A percentile compares a stretch with the other conserved stretches of the same genome.
phyloP scores from a whole-genome alignment of 176 grass and related monocot genomes.

The Guadua angustifolia region DNA sequence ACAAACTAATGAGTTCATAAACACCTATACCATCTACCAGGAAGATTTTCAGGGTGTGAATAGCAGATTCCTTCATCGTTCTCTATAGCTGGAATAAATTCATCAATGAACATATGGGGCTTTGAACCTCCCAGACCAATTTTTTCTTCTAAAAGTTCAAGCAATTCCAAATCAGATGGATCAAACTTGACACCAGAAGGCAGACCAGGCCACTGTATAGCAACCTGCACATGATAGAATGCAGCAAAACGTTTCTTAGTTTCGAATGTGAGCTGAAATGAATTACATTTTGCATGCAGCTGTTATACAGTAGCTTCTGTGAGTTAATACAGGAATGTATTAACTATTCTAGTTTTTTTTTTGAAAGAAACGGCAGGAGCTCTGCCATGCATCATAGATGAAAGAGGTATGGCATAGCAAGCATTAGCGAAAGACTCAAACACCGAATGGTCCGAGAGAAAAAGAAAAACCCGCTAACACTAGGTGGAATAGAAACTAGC shows the following conservation, averaged over 20 bases:
- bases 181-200: slow-evolving; percentile 94
- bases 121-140: slow-evolving; percentile 54
- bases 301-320: background rate
- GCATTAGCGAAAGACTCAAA: too few relatives aligned
- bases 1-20: slow-evolving; percentile 33
- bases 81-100: slow-evolving; percentile 79
- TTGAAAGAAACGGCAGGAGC: too few relatives aligned
- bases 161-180: slow-evolving; percentile 72
- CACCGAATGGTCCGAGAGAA: too few relatives aligned
- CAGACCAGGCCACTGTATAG: slow-evolving; percentile 71
- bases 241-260: background rate
- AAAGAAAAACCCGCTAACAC: too few relatives aligned
- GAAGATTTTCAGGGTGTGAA: slow-evolving; percentile 86
- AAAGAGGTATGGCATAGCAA: too few relatives aligned
- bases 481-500: too few relatives aligned
- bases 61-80: slow-evolving; percentile 79
- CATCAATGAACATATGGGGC: slow-evolving; percentile 78
- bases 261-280: slow-evolving; percentile 21
- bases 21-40: slow-evolving; percentile 54
- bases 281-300: background rate
- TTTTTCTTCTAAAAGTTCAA: slow-evolving; percentile 78
- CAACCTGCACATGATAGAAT: slow-evolving; percentile 60
- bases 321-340: background rate
- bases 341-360: background rate
- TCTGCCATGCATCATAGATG: too few relatives aligned